A percentile compares a stretch with the other conserved stretches of the same genome.
Conservation (phyloP, 495 filamentous ascomycete species). For the Parmelia sp. region DNA sequence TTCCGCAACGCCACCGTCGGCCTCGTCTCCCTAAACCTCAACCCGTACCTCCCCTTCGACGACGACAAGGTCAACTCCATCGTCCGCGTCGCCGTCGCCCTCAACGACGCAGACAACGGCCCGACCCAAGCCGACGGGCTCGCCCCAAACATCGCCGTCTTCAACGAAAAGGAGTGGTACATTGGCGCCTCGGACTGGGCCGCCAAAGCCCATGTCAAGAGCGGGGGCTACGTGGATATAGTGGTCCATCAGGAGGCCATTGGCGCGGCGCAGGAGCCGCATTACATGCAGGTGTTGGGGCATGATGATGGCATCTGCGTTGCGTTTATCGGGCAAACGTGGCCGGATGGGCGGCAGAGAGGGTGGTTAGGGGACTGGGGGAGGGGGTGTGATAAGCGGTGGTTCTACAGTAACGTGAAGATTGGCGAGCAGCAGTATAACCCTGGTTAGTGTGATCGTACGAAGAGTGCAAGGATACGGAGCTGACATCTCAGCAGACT, state of each 20-base stretch:
- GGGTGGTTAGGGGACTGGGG: constrained; percentile 11
- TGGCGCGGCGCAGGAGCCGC: not conserved
- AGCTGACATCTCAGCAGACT: not conserved
- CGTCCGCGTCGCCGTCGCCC: not conserved
- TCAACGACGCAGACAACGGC: not conserved
- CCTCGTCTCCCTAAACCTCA: not conserved
- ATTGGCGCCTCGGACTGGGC: not conserved
- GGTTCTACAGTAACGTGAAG: not conserved
- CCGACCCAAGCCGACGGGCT: not conserved
- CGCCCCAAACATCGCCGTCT: not conserved
- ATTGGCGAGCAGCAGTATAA: not conserved
- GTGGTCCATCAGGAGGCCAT: not conserved
- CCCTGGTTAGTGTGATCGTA: not conserved
- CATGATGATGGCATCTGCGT: constrained; percentile 8
- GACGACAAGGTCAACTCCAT: not conserved
- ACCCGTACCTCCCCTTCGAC: not conserved
- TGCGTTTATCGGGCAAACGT: constrained; percentile 6
- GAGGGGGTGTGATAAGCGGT: not conserved
- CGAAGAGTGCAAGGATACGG: not conserved
- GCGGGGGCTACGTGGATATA: not conserved
- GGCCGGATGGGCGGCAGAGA: constrained; percentile 2
- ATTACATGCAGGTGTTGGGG: constrained; percentile 7
- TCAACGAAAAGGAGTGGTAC: not conserved
- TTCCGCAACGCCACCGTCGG: not conserved
- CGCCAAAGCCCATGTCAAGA: not conserved